Conservation (phyloP, 768 basidiomycete genomes). For the Paxillus ammoniavirescens region DNA sequence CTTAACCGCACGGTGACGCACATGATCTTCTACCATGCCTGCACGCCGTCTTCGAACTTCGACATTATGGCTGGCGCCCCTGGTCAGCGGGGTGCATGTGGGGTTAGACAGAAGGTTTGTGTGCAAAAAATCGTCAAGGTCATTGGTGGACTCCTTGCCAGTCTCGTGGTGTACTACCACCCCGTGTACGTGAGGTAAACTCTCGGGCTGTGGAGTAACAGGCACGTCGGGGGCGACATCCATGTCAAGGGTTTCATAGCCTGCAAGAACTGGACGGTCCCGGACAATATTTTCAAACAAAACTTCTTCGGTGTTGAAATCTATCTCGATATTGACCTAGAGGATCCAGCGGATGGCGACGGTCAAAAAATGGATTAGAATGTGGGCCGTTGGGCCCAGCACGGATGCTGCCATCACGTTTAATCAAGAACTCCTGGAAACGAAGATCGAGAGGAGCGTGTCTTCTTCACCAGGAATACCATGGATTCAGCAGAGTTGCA, state of each 20-base stretch:
- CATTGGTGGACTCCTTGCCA: constrained; percentile 7
- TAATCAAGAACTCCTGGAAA: neutral
- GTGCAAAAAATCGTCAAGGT: constrained; percentile 15
- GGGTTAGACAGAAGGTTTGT: constrained; percentile 5
- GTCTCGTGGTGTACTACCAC: constrained; percentile 5
- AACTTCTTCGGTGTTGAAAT: constrained; percentile 7
- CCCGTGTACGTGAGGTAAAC: constrained; percentile 6
- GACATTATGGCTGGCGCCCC: constrained; percentile 14
- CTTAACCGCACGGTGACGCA: constrained; percentile 11
- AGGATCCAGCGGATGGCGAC: neutral
- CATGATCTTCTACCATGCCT: constrained; percentile 12
- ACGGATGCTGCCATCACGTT: neutral
- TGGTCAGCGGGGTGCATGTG: constrained; percentile 10
- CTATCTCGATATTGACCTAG: constrained; percentile 4
- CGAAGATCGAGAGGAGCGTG: neutral
- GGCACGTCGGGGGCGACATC: neutral
- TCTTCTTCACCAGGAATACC: neutral
- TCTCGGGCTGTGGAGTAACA: neutral
- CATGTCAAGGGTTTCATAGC: constrained; percentile 10
- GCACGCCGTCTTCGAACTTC: constrained; percentile 4
- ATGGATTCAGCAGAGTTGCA: neutral
- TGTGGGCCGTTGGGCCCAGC: constrained; percentile 6
- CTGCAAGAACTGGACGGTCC: constrained; percentile 4
- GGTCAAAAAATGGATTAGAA: neutral
- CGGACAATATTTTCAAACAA: constrained; percentile 5